Evolutionary conservation across 306 rosid genomes (phyloP).

Genomic region (Canavalia gladiata): DNA sequence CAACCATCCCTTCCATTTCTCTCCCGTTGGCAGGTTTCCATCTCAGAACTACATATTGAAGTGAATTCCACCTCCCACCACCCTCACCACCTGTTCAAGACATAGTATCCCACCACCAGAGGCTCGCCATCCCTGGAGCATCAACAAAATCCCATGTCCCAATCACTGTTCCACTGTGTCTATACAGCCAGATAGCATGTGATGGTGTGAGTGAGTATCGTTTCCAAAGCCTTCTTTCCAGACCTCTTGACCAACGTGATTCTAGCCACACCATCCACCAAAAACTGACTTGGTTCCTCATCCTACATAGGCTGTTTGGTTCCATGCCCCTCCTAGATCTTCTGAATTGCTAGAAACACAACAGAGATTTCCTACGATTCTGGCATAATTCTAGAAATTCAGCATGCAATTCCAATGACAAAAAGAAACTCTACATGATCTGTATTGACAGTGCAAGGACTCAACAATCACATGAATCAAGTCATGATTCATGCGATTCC

Average conservation of each 20-base stretch:
- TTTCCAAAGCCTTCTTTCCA: constrained; percentile 25
- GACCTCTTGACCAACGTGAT: not conserved
- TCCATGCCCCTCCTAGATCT: not conserved
- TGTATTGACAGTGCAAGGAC: not conserved
- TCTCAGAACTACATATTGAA: not conserved
- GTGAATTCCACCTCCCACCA: not conserved
- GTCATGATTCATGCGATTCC: not conserved
- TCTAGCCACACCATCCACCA: constrained; percentile 33
- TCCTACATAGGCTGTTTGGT: not conserved
- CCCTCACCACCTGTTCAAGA: not conserved
- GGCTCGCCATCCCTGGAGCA: not conserved
- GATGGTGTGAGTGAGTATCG: not conserved
- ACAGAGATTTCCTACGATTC: constrained; percentile 12
- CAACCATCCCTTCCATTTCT: not conserved
- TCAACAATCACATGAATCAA: constrained; percentile 21
- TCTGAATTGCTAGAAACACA: constrained; percentile 19
- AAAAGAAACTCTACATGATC: constrained; percentile 14
- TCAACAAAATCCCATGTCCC: not conserved
- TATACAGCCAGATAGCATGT: not conserved
- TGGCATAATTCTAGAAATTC: constrained; percentile 3
- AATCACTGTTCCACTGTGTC: not conserved
- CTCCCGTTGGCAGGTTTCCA: constrained; percentile 10
- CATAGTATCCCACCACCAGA: constrained; percentile 4
- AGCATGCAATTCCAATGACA: not conserved
- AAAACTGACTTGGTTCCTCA: constrained; percentile 4